Evolutionary conservation across 2,329 filamentous ascomycete species (phyloP), one percentile per base, ranked within the genome.

Genomic region (Colletotrichum higginsianum): DNA sequence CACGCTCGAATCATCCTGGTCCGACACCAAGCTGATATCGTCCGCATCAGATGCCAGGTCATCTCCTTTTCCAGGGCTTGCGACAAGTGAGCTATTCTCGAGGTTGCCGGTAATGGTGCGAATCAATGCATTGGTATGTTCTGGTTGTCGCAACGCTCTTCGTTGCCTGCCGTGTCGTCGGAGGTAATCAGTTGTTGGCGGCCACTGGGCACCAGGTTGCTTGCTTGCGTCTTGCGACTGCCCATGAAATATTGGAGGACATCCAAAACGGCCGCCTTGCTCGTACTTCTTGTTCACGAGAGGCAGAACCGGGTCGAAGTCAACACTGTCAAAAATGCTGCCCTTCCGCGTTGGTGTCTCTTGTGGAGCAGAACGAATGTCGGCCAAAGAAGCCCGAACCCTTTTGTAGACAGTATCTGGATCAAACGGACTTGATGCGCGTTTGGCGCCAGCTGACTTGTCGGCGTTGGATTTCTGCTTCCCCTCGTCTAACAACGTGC

Each of bases 251-350:
- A 80, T 76, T 75, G 81, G 77, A 61, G 77, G 77, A 77, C 84
- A 88, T 70, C 87, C 84, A 72, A 88, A 91, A 2, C 85, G 83
- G 16, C 89, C 89, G 5, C 86, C 87, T 56, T 86, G 84, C 74
- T 88, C 85, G 73, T 91, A 91, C 74, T 90, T 90, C 73, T 86
- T 88, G 73, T 87, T 89, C 53, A 88, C 87, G 66, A 86, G 78
- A 0, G 87, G 85, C 42, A 90, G 80, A 18, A 83, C 83, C 6
- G 86, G 84, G 35, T 88, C 86, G 60, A 91, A 88, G 49, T 86
- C 82, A 40, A 90, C 82, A 73, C 85, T 88, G 42, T 87, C 86
- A 73, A 89, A 91, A 13, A 87, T 81, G 70, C 85, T 89, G 11
- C 79, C 80, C 44, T 84, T 84, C 11, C 83, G 81, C 23, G 74